Conservation (phyloP, 2,329 filamentous ascomycete genomes). For the Colletotrichum tamarilloi region DNA sequence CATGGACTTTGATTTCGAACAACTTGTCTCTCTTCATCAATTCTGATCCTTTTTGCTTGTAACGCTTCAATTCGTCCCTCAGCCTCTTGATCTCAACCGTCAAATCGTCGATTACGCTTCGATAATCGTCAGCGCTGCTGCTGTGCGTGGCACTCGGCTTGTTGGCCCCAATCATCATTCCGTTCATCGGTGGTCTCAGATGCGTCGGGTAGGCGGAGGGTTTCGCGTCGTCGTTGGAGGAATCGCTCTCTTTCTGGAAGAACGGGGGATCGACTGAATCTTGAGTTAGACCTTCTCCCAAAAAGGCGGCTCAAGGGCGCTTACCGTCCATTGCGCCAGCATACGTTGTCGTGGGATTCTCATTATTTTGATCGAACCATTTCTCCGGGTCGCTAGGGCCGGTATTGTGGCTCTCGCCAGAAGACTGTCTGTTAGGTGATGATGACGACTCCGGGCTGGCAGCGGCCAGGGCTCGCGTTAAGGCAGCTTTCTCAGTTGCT, state of each 20-base stretch:
- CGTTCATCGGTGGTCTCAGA: constrained; percentile 39
- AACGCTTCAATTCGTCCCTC: constrained; percentile 77
- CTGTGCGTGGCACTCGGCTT: constrained; percentile 53
- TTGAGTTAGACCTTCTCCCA: not conserved
- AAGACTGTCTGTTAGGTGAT: constrained; percentile 53
- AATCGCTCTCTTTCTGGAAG: constrained; percentile 64
- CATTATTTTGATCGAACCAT: constrained; percentile 67
- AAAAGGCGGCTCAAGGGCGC: constrained; percentile 11
- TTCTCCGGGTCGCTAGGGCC: constrained; percentile 60
- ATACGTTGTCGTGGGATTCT: constrained; percentile 57
- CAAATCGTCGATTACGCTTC: constrained; percentile 87
- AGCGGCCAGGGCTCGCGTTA: constrained; percentile 25
- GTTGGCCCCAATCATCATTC: not conserved
- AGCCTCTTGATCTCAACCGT: constrained; percentile 86
- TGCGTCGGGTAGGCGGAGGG: constrained; percentile 35
- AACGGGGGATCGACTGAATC: constrained; percentile 63
- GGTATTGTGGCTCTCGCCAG: constrained; percentile 61
- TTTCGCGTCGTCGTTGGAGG: constrained; percentile 54
- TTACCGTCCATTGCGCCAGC: constrained; percentile 62
- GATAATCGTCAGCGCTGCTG: constrained; percentile 79
- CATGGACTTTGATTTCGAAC: constrained; percentile 85
- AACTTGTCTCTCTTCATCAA: constrained; percentile 80
- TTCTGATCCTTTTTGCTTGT: constrained; percentile 74
- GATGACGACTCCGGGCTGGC: constrained; percentile 35
- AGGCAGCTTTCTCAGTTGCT: constrained; percentile 43